Evolutionary conservation across 805 yeast genomes (phyloP), one percentile per base, ranked within the genome.

Genomic region (Nakazawaea ernobii): DNA sequence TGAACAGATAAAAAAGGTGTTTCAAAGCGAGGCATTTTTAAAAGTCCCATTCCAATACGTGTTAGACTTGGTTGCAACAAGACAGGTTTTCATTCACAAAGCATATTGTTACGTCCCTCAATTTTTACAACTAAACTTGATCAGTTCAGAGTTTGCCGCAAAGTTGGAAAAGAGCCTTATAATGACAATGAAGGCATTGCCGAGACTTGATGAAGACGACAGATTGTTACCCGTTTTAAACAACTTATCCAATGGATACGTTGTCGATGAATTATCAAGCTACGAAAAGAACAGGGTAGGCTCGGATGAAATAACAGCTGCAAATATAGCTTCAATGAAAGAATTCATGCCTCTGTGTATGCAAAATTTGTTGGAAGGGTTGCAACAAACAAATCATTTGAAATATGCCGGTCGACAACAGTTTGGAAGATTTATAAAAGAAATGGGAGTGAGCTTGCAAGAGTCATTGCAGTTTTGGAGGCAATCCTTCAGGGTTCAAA

Each of bases 381-480:
- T 90, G 48, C 66, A 69, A 33, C 56, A 68, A 13, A 72, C 77
- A 43, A 82, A 84, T 44, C 98, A 92, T 68, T 76, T 94, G 59
- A 81, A 84, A 59, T 86, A 87, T 65, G 71, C 71, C 14, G 97
- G 90, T 1, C 82, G 99, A 63, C 90, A 83, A 56, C 97, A 92
- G 65, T 72, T 90, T 45, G 81, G 89, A 4, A 67, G 88, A 15
- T 94, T 94, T 64, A 69, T 94, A 48, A 91, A 91, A 63, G 96
- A 95, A 27, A 83, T 89, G 54, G 99, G 99, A 0, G 71, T 94
- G 49, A 76, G 77, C 39, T 82, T 86, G 6, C 97, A 90, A 49
- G 97, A 94, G 60, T 91, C 97, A 0, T 63, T 92, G 49, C 79
- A 76, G 55, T 92, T 90, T 63, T 94, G 97, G 96, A 69, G 82